phyloP scores from a whole-genome alignment of 2,329 filamentous ascomycete genomes.

The Hypocrella siamensis region DNA sequence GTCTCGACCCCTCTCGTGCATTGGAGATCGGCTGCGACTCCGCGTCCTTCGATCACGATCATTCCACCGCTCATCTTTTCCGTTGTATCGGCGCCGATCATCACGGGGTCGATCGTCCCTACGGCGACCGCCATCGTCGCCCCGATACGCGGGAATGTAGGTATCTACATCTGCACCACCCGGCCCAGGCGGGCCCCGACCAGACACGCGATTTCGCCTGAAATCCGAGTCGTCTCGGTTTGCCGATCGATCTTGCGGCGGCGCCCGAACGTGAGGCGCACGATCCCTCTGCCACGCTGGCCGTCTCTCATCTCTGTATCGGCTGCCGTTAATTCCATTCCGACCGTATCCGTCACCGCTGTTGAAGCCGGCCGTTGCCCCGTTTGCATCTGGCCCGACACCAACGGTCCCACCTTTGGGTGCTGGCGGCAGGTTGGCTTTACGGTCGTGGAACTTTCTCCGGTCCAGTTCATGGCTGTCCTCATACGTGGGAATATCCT shows the following conservation, averaged over 20 bases:
- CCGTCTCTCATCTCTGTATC: constrained; percentile 30
- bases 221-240: constrained; percentile 21
- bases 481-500: constrained; percentile 80
- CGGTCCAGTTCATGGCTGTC: constrained; percentile 96
- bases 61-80: constrained; percentile 21
- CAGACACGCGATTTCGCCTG: constrained; percentile 23
- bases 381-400: constrained; percentile 42
- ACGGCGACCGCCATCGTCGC: constrained; percentile 18
- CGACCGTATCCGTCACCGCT: constrained; percentile 34
- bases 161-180: constrained; percentile 26
- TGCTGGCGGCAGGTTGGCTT: constrained; percentile 71
- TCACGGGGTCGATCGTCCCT: constrained; percentile 18
- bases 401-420: constrained; percentile 86
- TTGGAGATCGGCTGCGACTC: constrained; percentile 24
- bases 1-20: constrained; percentile 24
- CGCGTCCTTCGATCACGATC: constrained; percentile 24
- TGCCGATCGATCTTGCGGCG: constrained; percentile 21
- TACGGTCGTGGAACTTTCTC: constrained; percentile 75
- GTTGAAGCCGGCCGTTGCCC: constrained; percentile 29
- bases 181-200: constrained; percentile 5
- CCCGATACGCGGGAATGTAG: constrained; percentile 31
- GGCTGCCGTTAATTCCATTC: constrained; percentile 31
- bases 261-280: constrained; percentile 33
- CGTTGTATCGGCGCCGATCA: constrained; percentile 17
- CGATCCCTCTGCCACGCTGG: constrained; percentile 41